Base-by-base conservation (phyloP, 208 protist species). In the Trypanosomatidae sp. region DNA sequence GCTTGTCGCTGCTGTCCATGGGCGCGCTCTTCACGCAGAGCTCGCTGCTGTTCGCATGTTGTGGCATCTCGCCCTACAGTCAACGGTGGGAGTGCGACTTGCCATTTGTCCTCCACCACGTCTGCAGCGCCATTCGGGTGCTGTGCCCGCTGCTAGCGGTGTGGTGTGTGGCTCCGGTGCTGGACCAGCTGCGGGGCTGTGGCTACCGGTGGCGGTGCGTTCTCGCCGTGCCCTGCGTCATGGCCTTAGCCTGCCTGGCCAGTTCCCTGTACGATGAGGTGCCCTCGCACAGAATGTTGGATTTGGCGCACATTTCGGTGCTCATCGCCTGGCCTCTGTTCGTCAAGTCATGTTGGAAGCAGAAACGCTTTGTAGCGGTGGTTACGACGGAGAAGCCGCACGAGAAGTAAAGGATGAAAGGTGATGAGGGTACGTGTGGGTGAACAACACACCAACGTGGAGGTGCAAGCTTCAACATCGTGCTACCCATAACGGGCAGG, bases 61-160 rank as follows among this genome's bases (percentile, higher is more conserved):
- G 89, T 67, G 76, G 77, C 62, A 0, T 85, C 10, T 87, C 83
- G 28, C 17, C 43, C 10, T 28, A 73, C 22, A 88, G 82, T 53
- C 69, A 80, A 1, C 69, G 56, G n/a, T 83, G 83, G 74, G 89
- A 91, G 76, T 96, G 91, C 73, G 79, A 86, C 15, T 15, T 91
- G 25, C 85, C 89, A 1, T 88, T 89, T 70, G 84, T 88, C 39
- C 79, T 94, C n/a, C 90, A 92, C 73, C 91, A 83, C 75, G 64
- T 89, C 0, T 90, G 89, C 69, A 90, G 82, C 56, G 77, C 86
- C 3, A 72, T 86, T 22, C 81, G 86, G 12, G 47, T 82, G 49
- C 53, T 78, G 15, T 69, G 81, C 36, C 91, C 91, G 43, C 59
- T 92, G 50, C 76, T 92, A 67, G 74, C 83, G 56, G 59, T 93